phyloP scores from a whole-genome alignment of 2,329 filamentous ascomycete species.

The Dryadomyces quercus-mongolicae region DNA sequence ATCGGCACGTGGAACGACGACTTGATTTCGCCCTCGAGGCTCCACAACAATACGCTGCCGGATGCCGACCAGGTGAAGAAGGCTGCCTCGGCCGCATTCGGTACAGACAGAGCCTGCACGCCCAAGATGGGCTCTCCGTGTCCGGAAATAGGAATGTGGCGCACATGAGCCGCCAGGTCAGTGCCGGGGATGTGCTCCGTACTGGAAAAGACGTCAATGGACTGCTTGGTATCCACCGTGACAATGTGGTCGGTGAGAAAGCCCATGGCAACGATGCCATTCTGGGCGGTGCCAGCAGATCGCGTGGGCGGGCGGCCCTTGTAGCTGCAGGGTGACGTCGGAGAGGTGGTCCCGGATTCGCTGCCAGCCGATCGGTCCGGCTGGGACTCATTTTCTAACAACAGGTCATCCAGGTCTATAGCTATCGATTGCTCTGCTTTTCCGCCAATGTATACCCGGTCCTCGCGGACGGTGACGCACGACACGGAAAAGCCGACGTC shows the following conservation, averaged over 20 bases:
- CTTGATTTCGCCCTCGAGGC: slow-evolving; percentile 55
- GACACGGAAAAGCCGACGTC: slow-evolving; percentile 56
- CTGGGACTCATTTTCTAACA: slow-evolving; percentile 15
- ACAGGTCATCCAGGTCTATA: slow-evolving; percentile 36
- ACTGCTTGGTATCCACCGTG: slow-evolving; percentile 62
- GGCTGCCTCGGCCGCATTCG: slow-evolving; percentile 50
- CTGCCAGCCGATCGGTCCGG: not conserved
- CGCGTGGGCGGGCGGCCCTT: not conserved
- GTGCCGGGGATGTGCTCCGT: slow-evolving; percentile 27
- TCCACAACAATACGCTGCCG: slow-evolving; percentile 77
- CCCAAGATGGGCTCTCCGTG: slow-evolving; percentile 59
- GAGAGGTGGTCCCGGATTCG: not conserved
- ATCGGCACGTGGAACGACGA: slow-evolving; percentile 54
- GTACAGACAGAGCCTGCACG: slow-evolving; percentile 50
- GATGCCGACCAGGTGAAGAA: slow-evolving; percentile 86
- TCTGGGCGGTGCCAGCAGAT: slow-evolving; percentile 13
- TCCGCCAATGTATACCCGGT: slow-evolving; percentile 56
- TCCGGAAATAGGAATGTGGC: slow-evolving; percentile 45
- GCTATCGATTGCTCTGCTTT: slow-evolving; percentile 47
- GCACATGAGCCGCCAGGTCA: slow-evolving; percentile 26
- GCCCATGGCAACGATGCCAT: slow-evolving; percentile 53
- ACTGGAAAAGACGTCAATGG: slow-evolving; percentile 54
- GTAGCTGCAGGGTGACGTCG: slow-evolving; percentile 12
- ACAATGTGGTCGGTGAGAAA: slow-evolving; percentile 56
- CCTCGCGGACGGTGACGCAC: slow-evolving; percentile 50